Conservation (phyloP, 805 yeast species). For the Naumovozyma castellii region DNA sequence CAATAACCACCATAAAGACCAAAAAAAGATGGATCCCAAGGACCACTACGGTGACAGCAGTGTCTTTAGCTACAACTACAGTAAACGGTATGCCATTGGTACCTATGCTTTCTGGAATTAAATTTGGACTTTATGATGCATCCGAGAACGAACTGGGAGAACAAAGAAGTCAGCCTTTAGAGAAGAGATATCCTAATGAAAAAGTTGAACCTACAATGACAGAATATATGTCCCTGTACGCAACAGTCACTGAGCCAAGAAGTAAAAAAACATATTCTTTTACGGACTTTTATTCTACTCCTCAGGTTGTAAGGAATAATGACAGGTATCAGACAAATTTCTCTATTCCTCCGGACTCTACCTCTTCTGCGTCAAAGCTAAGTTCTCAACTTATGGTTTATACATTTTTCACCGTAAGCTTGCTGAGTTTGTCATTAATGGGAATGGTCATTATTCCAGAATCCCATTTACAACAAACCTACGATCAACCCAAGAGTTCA, state of each 20-base stretch:
- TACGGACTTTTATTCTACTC: not conserved
- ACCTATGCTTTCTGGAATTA: conserved; percentile 30
- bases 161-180: no score
- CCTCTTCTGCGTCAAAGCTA: not conserved
- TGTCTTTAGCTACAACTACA: conserved; percentile 9
- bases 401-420: not conserved
- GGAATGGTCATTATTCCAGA: not conserved
- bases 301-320: not conserved
- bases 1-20: conserved; percentile 11
- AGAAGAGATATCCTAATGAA: no score
- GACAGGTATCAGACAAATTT: not conserved
- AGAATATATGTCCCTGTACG: no score
- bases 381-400: not conserved
- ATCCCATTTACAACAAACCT: no score
- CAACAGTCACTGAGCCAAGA: no score
- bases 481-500: no score
- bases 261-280: not conserved
- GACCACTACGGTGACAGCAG: conserved; percentile 4
- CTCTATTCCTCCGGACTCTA: not conserved
- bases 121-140: conserved; percentile 33
- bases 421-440: not conserved
- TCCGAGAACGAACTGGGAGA: not conserved
- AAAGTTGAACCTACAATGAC: no score
- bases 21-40: conserved; percentile 8
- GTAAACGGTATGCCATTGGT: conserved; percentile 2